These are phyloP conservation scores for Calonectria crousiana DNA, from an alignment of 2,329 filamentous ascomycete species.

Conservation along the genomic window DNA sequence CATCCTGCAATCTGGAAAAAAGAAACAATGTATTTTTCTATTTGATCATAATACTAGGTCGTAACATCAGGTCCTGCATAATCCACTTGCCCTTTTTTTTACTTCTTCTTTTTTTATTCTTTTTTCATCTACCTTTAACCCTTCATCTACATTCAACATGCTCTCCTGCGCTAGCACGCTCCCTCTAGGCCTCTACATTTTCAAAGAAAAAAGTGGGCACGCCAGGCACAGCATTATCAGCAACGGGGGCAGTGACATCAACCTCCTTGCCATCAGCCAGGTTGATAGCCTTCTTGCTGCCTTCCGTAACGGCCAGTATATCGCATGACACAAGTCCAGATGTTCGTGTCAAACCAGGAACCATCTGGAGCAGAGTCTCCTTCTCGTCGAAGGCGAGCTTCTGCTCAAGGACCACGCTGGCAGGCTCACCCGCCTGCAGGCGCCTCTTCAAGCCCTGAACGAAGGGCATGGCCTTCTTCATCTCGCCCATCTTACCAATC, in stretches of 20 bases:
- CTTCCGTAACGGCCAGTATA: slow-evolving; percentile 78
- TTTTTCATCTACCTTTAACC: slow-evolving; percentile 12
- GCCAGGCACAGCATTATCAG: slow-evolving; percentile 84
- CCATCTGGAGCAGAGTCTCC: slow-evolving; percentile 80
- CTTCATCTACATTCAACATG: slow-evolving; percentile 29
- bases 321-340: slow-evolving; percentile 78
- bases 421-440: slow-evolving; percentile 77
- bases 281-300: slow-evolving; percentile 72
- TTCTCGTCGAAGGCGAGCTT: slow-evolving; percentile 91
- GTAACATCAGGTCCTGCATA: slow-evolving; percentile 11
- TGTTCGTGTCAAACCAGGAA: slow-evolving; percentile 81
- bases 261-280: slow-evolving; percentile 67
- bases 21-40: slow-evolving; percentile 5
- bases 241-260: slow-evolving; percentile 67
- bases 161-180: slow-evolving; percentile 2
- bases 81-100: slow-evolving; percentile 3
- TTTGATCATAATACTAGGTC: slow-evolving; percentile 13
- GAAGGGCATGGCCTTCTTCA: slow-evolving; percentile 99
- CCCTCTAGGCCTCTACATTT: slow-evolving; percentile 70
- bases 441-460: slow-evolving; percentile 89
- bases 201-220: slow-evolving; percentile 86
- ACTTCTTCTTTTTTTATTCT: not conserved
- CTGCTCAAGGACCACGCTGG: slow-evolving; percentile 80
- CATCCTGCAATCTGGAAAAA: slow-evolving; percentile 10
- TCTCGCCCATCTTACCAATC: slow-evolving; percentile 86